Base-by-base conservation (phyloP, 2,329 filamentous ascomycete genomes). In the Dendrostoma leiphaemia region DNA sequence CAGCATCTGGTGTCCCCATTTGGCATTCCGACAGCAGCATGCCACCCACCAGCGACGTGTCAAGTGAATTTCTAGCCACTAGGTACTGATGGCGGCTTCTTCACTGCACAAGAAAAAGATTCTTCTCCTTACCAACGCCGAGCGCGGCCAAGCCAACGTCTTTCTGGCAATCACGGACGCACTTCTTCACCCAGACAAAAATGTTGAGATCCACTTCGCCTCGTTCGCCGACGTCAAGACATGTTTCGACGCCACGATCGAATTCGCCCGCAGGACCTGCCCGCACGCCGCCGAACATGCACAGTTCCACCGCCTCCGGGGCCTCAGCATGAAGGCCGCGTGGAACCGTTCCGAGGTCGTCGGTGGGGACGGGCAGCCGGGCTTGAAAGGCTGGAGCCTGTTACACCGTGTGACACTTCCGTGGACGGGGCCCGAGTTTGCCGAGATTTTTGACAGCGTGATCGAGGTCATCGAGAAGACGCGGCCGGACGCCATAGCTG, bases 381-480 rank as follows among this genome's bases (percentile, higher is more conserved):
- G 23, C 21, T n/a, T 45, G n/a, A 0, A 65, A 73, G 2, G 60
- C 62, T 2, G 71, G 70, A 4, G 67, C 34, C 58, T 60, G 26
- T 52, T 56, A 0, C 46, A 38, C 17, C 15, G 58, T 4, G 60
- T 66, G 12, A 65, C 71, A 28, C 60, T 64, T 40, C 67, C 66
- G 0, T 76, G 72, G 71, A 64, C 62, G 6, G 68, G 65, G 0
- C 59, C 67, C 0, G 71, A 77, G 52, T 75, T 79, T 54, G 65
- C 74, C 0, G 60, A 67, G 10, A 65, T 75, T 3, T 75, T 73
- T 45, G 52, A 68, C 21, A 69, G 67, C 37, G 70, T 71, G 43
- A 44, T 69, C 0, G 65, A 69, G 2, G 70, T 78, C 23, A 62
- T 78, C 48, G 57, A 68, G 3, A 56, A 63, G 0, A 60, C 77